Percentiles rank a stretch among this genome's conserved stretches.
These are phyloP conservation scores for Monilinia aucupariae DNA, from an alignment of 2,329 filamentous ascomycete species.

Conservation along the genomic window DNA sequence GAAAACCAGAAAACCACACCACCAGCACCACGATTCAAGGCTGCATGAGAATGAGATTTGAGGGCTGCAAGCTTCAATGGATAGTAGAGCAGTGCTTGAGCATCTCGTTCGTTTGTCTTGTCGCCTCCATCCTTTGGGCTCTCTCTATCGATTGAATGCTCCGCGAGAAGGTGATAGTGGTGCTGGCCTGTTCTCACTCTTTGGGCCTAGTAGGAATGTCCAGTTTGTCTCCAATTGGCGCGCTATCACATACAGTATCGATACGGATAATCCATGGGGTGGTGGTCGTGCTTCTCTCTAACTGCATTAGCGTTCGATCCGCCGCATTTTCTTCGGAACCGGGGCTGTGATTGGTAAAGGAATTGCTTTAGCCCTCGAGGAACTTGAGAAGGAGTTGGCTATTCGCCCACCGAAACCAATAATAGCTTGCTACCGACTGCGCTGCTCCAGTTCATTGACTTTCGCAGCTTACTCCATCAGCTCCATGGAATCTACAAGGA, in stretches of 20 bases:
- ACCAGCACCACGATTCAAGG: neutral
- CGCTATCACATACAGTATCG: neutral
- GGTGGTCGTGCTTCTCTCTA: neutral
- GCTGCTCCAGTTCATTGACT: slow-evolving; percentile 2
- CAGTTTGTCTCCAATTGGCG: neutral
- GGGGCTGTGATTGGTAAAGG: neutral
- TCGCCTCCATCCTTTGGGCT: too few relatives aligned
- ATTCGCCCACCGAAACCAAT: neutral
- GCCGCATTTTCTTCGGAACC: slow-evolving; percentile 4
- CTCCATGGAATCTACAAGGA: slow-evolving; percentile 3
- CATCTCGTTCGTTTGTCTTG: too few relatives aligned
- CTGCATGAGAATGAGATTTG: too few relatives aligned
- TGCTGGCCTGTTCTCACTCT: neutral
- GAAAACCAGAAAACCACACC: neutral
- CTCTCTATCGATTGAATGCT: too few relatives aligned
- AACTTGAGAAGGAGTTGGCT: neutral
- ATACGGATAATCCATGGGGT: neutral
- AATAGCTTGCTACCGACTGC: neutral
- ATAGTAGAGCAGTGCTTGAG: too few relatives aligned
- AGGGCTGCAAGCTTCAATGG: too few relatives aligned
- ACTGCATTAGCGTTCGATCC: neutral
- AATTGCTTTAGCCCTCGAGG: neutral
- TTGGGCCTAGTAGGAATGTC: neutral
- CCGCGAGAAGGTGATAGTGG: too few relatives aligned
- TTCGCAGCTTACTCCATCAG: neutral